Evolutionary conservation across 1,284 basidiomycete species (phyloP).

Genomic region (Bjerkandera adusta): DNA sequence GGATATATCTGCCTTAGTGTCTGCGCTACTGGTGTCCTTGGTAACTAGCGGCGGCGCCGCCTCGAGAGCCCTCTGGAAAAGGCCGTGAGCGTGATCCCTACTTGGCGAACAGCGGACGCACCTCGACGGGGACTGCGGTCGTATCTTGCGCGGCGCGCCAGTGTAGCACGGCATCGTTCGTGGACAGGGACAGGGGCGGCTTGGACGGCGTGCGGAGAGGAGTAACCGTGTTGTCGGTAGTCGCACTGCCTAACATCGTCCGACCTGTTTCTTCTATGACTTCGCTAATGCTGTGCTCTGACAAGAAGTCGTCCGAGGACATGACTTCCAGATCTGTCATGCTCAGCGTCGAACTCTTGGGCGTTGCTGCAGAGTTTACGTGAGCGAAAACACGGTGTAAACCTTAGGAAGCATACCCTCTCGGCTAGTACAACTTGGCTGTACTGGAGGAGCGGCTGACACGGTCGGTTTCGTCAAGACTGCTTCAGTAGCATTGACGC

Average conservation of each 20-base stretch:
- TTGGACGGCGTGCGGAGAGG: background rate
- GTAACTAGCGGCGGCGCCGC: too few relatives aligned
- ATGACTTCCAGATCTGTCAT: slow-evolving; percentile 10
- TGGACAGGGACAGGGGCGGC: slow-evolving; percentile 6
- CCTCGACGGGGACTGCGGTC: slow-evolving; percentile 7
- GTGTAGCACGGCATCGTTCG: slow-evolving; percentile 6
- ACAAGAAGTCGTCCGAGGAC: slow-evolving; percentile 10
- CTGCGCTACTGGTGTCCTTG: slow-evolving; percentile 3
- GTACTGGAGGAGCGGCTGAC: background rate
- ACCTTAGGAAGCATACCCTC: too few relatives aligned
- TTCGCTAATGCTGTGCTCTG: slow-evolving; percentile 8
- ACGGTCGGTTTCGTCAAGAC: too few relatives aligned
- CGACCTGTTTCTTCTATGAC: slow-evolving; percentile 1
- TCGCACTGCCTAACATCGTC: background rate
- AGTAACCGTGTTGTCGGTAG: too few relatives aligned
- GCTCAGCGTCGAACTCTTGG: slow-evolving; percentile 11
- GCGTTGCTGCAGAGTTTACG: background rate
- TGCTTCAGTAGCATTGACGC: too few relatives aligned
- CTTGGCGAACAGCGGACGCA: background rate
- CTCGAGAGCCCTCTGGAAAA: background rate
- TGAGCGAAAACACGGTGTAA: background rate
- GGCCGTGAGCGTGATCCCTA: background rate
- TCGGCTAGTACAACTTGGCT: too few relatives aligned
- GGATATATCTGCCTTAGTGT: background rate
- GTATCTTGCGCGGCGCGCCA: slow-evolving; percentile 10